Percentiles rank a stretch among this genome's conserved stretches.
phyloP scores from a whole-genome alignment of 1,284 basidiomycete genomes.

The Rhodotorula sp. region DNA sequence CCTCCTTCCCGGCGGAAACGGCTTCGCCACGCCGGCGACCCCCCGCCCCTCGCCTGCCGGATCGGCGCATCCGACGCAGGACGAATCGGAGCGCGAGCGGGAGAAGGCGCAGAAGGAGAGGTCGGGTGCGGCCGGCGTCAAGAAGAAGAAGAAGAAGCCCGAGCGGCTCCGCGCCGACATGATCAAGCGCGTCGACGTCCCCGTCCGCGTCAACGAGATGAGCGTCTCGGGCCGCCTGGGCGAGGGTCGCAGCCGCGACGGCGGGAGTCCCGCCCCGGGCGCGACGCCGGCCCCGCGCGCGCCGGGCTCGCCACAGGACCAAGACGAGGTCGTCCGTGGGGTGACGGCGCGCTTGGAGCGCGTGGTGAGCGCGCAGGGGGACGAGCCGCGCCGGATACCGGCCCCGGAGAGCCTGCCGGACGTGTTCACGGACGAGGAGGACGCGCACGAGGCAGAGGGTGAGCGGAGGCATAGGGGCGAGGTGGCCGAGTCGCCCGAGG shows the following conservation, averaged over 20 bases:
- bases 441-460: neutral
- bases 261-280: neutral
- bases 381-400: neutral
- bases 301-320: neutral
- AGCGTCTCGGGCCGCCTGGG: constrained; percentile 55
- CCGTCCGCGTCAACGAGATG: constrained; percentile 79
- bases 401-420: constrained; percentile 1
- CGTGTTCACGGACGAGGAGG: constrained; percentile 23
- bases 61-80: neutral
- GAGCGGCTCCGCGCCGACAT: constrained; percentile 68
- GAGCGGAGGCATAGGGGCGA: neutral
- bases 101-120: too few relatives aligned
- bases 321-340: neutral
- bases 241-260: neutral
- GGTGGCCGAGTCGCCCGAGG: neutral
- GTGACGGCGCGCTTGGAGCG: neutral
- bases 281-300: neutral
- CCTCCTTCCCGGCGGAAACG: constrained; percentile 1
- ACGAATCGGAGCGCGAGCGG: neutral
- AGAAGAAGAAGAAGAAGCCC: constrained; percentile 49
- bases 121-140: constrained; percentile 11
- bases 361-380: neutral
- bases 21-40: neutral
- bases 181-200: constrained; percentile 76
- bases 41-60: constrained; percentile 17